Evolutionary conservation across 2,329 filamentous ascomycete species (phyloP).

Genomic region (Phialophora chinensis): DNA sequence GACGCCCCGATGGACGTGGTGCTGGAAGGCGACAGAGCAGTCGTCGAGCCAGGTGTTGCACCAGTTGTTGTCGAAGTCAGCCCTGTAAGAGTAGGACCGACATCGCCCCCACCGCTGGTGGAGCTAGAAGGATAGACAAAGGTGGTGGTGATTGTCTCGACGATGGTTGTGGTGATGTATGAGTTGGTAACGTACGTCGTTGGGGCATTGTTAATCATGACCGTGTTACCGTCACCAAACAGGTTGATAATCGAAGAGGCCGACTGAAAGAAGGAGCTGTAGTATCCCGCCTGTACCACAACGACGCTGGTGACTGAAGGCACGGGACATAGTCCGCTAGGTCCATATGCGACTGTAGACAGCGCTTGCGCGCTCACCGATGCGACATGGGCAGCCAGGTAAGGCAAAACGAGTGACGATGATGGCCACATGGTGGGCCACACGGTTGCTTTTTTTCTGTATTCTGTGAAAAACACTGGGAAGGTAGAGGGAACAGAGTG

Average conservation of each 20-base stretch:
- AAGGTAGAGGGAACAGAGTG: slow-evolving; percentile 13
- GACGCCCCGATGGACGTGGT: slow-evolving; percentile 16
- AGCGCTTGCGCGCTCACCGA: slow-evolving; percentile 29
- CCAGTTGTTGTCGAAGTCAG: neutral
- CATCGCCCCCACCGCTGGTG: slow-evolving; percentile 10
- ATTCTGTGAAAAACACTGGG: slow-evolving; percentile 16
- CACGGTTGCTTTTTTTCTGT: slow-evolving; percentile 12
- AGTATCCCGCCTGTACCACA: slow-evolving; percentile 32
- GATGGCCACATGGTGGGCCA: slow-evolving; percentile 33
- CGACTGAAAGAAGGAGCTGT: slow-evolving; percentile 37
- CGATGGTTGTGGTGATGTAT: slow-evolving; percentile 36
- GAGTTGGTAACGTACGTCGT: slow-evolving; percentile 35
- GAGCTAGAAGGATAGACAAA: slow-evolving; percentile 9
- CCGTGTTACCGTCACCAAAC: slow-evolving; percentile 33
- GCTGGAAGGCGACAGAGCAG: neutral
- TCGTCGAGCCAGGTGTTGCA: neutral
- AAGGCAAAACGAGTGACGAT: slow-evolving; percentile 31
- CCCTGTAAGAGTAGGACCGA: slow-evolving; percentile 16
- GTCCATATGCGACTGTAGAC: slow-evolving; percentile 31
- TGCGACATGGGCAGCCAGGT: slow-evolving; percentile 29
- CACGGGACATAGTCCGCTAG: slow-evolving; percentile 29
- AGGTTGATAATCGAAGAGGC: slow-evolving; percentile 36
- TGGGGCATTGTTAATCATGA: slow-evolving; percentile 36
- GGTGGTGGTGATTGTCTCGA: slow-evolving; percentile 23
- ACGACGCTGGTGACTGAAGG: slow-evolving; percentile 30